Evolutionary conservation across 305 asterid species (phyloP), one percentile per base, ranked within the genome.

Genomic region (Solanum hybrid): DNA sequence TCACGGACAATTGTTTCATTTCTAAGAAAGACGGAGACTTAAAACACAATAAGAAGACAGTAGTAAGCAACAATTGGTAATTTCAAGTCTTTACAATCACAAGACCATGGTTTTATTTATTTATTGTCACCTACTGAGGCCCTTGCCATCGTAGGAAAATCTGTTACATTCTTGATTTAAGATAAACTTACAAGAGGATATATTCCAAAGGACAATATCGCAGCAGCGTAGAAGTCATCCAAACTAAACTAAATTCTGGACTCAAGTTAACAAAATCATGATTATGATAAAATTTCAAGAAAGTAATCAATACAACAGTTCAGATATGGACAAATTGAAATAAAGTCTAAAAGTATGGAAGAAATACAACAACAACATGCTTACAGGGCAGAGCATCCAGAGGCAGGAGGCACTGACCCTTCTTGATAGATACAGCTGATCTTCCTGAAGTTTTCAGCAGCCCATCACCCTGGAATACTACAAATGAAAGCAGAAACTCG

Each of bases 321-420:
- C 90, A 90, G 91, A 90, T 92, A 95, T 93, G 90, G 92, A 93
- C 96, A 95, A 91, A 92, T 88, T 90, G 64, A 91, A 89, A 90
- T 93, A 90, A 94, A 93, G 90, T 87, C 34, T 91, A 92, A 81
- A 89, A 88, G 77, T 90, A 88, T 90, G 77, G 85, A 76, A 88
- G 90, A 91, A 88, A 91, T 91, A 92, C 93, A 92, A 56, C 88
- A 90, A 90, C 92, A 91, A 86, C 92, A 79, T 91, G 94, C 96
- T 93, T 94, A 93, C 96, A 92, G 90, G 90, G 90, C 81, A 94
- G 92, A 92, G 94, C 92, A 91, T 90, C 91, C 89, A 90, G 87
- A 51, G 93, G 93, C 92, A 77, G 93, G 90, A 90, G 88, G 94
- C 92, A 85, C 86, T 91, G 93, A 90, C 93, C 90, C 79, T 77